phyloP scores from a whole-genome alignment of 2,329 filamentous ascomycete species.

The Venturia nashicola region DNA sequence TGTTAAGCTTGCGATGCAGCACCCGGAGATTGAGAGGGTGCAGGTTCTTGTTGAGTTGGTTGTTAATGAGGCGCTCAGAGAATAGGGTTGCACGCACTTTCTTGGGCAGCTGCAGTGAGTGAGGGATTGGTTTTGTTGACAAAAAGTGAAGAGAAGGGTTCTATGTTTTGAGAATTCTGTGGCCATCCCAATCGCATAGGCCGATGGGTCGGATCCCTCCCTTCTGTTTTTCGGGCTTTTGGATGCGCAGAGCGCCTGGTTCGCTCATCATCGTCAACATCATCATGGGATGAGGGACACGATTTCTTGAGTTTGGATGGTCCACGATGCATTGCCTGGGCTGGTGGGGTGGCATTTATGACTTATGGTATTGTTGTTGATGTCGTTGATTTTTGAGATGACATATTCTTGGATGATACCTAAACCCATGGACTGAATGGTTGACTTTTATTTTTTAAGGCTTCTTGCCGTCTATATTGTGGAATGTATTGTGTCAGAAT shows the following conservation, averaged over 20 bases:
- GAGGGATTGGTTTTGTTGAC: background rate
- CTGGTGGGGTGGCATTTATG: background rate
- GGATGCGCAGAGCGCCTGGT: background rate
- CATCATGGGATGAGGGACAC: background rate
- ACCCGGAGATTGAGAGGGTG: conserved; percentile 71
- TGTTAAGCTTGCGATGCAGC: conserved; percentile 90
- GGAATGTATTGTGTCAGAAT: too few species aligned
- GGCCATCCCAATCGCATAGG: background rate
- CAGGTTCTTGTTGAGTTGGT: conserved; percentile 89
- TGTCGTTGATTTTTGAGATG: background rate
- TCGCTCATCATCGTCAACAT: background rate
- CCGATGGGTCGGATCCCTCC: background rate
- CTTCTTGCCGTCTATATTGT: too few species aligned
- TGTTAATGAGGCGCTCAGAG: conserved; percentile 73
- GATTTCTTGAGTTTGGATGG: background rate
- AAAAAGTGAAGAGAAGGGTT: background rate
- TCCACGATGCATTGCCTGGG: background rate
- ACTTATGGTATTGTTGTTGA: background rate
- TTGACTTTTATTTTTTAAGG: background rate
- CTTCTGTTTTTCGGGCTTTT: background rate
- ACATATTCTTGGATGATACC: background rate
- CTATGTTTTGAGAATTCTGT: background rate
- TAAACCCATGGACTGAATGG: background rate
- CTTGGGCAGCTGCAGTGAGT: background rate
- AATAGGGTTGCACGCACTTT: conserved; percentile 17